A percentile compares a stretch with the other conserved stretches of the same genome.
phyloP scores from a whole-genome alignment of 208 protist genomes.

The Crithidia expoeki region DNA sequence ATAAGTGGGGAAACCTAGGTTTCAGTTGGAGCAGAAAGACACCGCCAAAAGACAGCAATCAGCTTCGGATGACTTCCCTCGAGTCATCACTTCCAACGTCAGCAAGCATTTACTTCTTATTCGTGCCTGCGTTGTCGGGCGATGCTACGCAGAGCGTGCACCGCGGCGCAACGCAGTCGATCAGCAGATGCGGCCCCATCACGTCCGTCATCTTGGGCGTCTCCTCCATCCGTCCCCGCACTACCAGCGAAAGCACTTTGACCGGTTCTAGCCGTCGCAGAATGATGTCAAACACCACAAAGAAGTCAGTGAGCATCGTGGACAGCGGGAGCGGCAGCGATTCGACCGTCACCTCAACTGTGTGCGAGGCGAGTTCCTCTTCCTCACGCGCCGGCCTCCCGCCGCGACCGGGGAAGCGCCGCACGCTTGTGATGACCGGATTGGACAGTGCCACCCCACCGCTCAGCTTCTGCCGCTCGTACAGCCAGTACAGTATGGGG shows the following conservation, averaged over 20 bases:
- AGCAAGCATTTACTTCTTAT: constrained; percentile 11
- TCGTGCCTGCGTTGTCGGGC: background rate
- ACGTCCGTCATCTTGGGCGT: constrained; percentile 41
- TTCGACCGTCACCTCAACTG: constrained; percentile 66
- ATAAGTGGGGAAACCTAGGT: too few relatives aligned
- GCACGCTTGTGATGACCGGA: constrained; percentile 50
- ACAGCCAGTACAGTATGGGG: constrained; percentile 61
- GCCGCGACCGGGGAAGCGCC: constrained; percentile 21
- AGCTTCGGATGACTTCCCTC: too few relatives aligned
- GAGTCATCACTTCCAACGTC: background rate
- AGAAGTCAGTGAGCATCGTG: constrained; percentile 67
- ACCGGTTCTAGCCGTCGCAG: constrained; percentile 37
- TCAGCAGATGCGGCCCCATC: constrained; percentile 66
- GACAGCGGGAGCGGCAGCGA: constrained; percentile 50
- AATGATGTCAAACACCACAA: constrained; percentile 53
- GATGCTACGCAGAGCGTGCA: constrained; percentile 40
- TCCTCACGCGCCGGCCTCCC: constrained; percentile 9
- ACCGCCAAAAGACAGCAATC: too few relatives aligned
- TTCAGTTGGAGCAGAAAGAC: too few relatives aligned
- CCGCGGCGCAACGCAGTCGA: constrained; percentile 50
- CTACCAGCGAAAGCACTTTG: constrained; percentile 42
- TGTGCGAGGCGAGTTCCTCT: constrained; percentile 49
- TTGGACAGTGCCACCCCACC: constrained; percentile 48
- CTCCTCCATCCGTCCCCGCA: constrained; percentile 33
- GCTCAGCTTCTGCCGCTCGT: constrained; percentile 24